Conservation (phyloP, 2,329 filamentous ascomycete species). For the Amesomyces nigricolor region DNA sequence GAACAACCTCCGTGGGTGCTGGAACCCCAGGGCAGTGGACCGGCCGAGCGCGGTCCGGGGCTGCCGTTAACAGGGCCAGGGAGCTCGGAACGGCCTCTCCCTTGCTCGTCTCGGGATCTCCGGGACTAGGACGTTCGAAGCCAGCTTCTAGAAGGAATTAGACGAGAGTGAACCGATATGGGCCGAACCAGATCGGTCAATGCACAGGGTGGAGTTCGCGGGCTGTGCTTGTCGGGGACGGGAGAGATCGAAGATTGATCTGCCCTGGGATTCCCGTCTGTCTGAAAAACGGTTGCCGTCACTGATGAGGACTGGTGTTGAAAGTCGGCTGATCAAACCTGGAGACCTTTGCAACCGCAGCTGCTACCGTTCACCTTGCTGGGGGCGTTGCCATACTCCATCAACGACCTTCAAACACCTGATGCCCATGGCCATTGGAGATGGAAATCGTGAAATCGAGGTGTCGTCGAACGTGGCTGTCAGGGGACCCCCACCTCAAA, state of each 20-base stretch:
- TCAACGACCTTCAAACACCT: too few relatives aligned
- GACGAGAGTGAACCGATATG: slow-evolving; percentile 18
- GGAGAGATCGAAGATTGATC: slow-evolving; percentile 23
- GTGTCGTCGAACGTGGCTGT: neutral
- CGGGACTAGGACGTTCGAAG: slow-evolving; percentile 13
- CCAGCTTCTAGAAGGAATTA: slow-evolving; percentile 12
- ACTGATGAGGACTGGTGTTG: too few relatives aligned
- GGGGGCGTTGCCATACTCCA: too few relatives aligned
- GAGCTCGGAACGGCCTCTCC: slow-evolving; percentile 10
- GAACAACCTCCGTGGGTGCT: slow-evolving; percentile 5
- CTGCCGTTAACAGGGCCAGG: slow-evolving; percentile 7
- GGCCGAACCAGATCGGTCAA: slow-evolving; percentile 26
- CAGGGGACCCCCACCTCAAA: neutral
- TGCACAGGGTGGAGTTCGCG: slow-evolving; percentile 1
- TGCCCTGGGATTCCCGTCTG: slow-evolving; percentile 7
- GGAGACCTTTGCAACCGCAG: too few relatives aligned
- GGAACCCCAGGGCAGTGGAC: slow-evolving; percentile 19
- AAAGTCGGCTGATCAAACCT: too few relatives aligned
- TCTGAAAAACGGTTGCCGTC: too few relatives aligned
- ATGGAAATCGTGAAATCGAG: neutral
- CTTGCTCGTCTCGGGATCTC: slow-evolving; percentile 10
- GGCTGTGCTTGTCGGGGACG: neutral
- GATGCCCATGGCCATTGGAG: too few relatives aligned
- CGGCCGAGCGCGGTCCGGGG: slow-evolving; percentile 15
- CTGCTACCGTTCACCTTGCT: too few relatives aligned